Percentiles rank a stretch among this genome's conserved stretches.
Conservation (phyloP, 306 rosid species). For the Ormosia semicastrata region DNA sequence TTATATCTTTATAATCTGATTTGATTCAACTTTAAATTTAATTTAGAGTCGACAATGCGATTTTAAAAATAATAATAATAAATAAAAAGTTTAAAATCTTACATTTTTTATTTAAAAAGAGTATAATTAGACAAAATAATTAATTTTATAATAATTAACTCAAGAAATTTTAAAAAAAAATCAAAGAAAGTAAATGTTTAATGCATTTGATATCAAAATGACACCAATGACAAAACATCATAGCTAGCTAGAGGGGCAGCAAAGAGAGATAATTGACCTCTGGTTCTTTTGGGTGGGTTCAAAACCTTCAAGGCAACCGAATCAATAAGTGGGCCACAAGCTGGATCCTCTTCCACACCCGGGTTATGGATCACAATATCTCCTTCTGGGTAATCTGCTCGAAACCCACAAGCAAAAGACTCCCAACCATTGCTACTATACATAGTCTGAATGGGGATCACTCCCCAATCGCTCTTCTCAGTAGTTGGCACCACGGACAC, state of each 20-base stretch:
- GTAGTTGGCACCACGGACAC: conserved; percentile 49
- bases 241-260: not conserved
- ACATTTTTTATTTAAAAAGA: too few relatives aligned
- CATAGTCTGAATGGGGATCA: conserved; percentile 72
- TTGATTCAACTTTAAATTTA: too few relatives aligned
- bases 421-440: conserved; percentile 85
- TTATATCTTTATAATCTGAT: too few relatives aligned
- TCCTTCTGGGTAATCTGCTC: conserved; percentile 40
- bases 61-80: too few relatives aligned
- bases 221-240: not conserved
- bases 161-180: too few relatives aligned
- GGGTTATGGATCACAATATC: conserved; percentile 64
- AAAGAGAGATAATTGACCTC: conserved; percentile 31
- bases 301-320: conserved; percentile 63
- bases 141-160: too few relatives aligned
- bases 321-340: conserved; percentile 84
- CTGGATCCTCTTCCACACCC: conserved; percentile 65
- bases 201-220: not conserved
- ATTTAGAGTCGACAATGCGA: too few relatives aligned
- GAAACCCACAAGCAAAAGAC: conserved; percentile 64
- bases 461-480: conserved; percentile 56
- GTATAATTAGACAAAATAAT: too few relatives aligned
- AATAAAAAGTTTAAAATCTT: too few relatives aligned
- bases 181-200: not conserved
- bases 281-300: conserved; percentile 54